Percentiles rank a stretch among this genome's conserved stretches.
phyloP scores from a whole-genome alignment of 768 basidiomycete genomes.

The Ramaria rubella region DNA sequence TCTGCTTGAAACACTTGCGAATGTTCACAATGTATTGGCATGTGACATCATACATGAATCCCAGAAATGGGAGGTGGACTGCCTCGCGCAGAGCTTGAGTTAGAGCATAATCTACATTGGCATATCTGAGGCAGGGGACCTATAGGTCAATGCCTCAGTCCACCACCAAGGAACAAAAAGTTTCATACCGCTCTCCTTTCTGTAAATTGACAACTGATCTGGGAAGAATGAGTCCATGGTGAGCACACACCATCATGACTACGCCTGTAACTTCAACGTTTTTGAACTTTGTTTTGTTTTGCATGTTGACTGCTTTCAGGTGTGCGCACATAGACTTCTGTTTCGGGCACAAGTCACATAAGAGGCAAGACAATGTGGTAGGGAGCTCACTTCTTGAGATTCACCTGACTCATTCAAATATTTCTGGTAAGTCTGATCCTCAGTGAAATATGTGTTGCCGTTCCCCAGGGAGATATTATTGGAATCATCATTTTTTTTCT shows the following conservation, averaged over 20 bases:
- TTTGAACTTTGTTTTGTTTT: conserved; percentile 22
- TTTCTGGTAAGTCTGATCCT: conserved; percentile 11
- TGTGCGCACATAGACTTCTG: conserved; percentile 22
- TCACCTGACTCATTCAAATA: conserved; percentile 12
- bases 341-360: no score
- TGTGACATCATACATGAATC: conserved; percentile 15
- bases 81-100: background rate
- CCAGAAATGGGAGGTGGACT: background rate
- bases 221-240: conserved; percentile 15
- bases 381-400: conserved; percentile 11
- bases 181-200: background rate
- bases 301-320: conserved; percentile 19
- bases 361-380: background rate
- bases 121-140: background rate
- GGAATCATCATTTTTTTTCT: conserved; percentile 20
- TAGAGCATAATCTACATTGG: conserved; percentile 1
- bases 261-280: conserved; percentile 19
- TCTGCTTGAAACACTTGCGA: conserved; percentile 6
- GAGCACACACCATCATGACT: conserved; percentile 15
- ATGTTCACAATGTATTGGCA: conserved; percentile 16
- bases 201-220: background rate
- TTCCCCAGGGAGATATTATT: conserved; percentile 18
- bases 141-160: background rate
- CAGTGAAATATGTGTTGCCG: conserved; percentile 15
- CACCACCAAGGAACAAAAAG: background rate